A percentile compares a stretch with the other conserved stretches of the same genome.
Conservation (phyloP, 306 rosid genomes). For the Crotalaria pallida region DNA sequence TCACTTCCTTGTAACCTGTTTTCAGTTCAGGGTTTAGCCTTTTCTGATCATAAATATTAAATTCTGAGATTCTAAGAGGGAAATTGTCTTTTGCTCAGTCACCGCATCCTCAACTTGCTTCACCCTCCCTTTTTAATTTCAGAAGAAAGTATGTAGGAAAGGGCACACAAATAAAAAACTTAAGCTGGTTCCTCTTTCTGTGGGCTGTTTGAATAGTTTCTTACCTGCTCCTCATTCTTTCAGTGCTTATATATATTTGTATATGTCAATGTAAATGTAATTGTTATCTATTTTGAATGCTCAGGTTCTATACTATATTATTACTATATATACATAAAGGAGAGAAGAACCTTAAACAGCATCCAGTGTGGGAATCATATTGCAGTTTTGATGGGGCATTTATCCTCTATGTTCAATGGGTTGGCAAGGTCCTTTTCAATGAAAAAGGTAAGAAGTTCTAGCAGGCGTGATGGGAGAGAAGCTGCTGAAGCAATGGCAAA, state of each 20-base stretch:
- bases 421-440: constrained; percentile 50
- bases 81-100: constrained; percentile 45
- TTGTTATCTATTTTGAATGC: constrained; percentile 2
- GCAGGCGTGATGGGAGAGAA: constrained; percentile 47
- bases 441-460: constrained; percentile 47
- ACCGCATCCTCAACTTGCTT: constrained; percentile 39
- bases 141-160: constrained; percentile 17
- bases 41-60: constrained; percentile 32
- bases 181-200: background rate
- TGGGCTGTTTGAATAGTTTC: constrained; percentile 26
- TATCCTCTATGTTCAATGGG: constrained; percentile 72
- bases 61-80: constrained; percentile 51
- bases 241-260: background rate
- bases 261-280: background rate
- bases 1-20: constrained; percentile 24
- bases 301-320: constrained; percentile 28
- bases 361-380: background rate
- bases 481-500: constrained; percentile 74
- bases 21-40: constrained; percentile 28
- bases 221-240: constrained; percentile 33
- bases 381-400: constrained; percentile 53
- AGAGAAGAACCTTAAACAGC: too few relatives aligned
- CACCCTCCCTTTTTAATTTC: constrained; percentile 30
- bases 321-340: background rate
- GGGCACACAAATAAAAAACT: background rate